Evolutionary conservation across 768 basidiomycete species (phyloP).

Genomic region (Boletus pseudo-olivaceus): DNA sequence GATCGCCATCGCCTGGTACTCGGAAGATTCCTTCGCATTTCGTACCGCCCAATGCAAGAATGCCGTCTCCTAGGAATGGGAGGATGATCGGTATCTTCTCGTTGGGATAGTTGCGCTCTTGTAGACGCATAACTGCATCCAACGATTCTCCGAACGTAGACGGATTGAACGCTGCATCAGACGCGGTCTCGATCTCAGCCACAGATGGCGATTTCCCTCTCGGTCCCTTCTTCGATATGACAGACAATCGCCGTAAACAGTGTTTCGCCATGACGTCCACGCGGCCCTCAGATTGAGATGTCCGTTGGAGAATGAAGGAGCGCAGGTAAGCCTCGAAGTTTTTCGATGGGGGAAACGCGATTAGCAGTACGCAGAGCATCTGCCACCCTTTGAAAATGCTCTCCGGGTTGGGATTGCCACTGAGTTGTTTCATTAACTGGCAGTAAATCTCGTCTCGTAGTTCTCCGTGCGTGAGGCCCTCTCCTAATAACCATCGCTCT

Average conservation of each 20-base stretch:
- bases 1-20: slow-evolving; percentile 86
- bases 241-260: slow-evolving; percentile 72
- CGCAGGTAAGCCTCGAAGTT: slow-evolving; percentile 85
- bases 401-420: slow-evolving; percentile 77
- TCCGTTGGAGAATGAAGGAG: slow-evolving; percentile 73
- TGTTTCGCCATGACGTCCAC: slow-evolving; percentile 91
- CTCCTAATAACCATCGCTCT: slow-evolving; percentile 79
- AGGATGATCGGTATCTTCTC: slow-evolving; percentile 89
- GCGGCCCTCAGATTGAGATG: slow-evolving; percentile 64
- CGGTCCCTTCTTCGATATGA: slow-evolving; percentile 80
- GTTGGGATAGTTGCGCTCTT: slow-evolving; percentile 81
- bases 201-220: slow-evolving; percentile 78
- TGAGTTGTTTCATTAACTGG: slow-evolving; percentile 89
- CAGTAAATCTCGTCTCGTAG: slow-evolving; percentile 92
- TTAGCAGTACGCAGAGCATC: slow-evolving; percentile 82
- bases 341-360: slow-evolving; percentile 91
- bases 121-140: slow-evolving; percentile 77
- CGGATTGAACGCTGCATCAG: slow-evolving; percentile 93
- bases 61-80: slow-evolving; percentile 89
- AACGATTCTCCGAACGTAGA: slow-evolving; percentile 92
- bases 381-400: slow-evolving; percentile 93
- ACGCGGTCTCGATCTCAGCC: slow-evolving; percentile 89
- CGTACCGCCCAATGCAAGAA: slow-evolving; percentile 82
- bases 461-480: slow-evolving; percentile 78
- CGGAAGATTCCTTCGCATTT: slow-evolving; percentile 91